phyloP scores from a whole-genome alignment of 371 early-diverging fungal genomes.

The Mucor lusitanicus region DNA sequence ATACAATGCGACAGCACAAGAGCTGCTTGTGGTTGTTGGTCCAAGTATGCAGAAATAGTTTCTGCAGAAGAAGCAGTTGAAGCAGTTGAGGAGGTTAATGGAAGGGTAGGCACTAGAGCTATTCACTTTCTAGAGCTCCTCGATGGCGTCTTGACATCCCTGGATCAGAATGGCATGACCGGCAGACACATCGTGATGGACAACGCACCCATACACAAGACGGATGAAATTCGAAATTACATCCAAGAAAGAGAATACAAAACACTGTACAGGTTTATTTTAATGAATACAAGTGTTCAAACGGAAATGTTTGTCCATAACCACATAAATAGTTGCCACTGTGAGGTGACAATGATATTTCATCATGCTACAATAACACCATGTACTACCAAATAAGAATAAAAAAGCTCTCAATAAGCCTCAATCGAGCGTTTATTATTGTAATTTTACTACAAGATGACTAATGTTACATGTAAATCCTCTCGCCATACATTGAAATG shows the following conservation, averaged over 20 bases:
- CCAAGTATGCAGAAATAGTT: too few relatives aligned
- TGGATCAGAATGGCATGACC: constrained; percentile 12
- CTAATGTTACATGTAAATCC: neutral
- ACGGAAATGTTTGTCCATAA: too few relatives aligned
- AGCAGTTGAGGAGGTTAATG: constrained; percentile 13
- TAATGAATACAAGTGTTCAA: too few relatives aligned
- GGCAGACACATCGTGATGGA: constrained; percentile 3
- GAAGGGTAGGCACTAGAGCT: constrained; percentile 20
- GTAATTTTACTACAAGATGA: neutral
- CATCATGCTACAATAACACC: neutral
- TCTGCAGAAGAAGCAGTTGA: neutral
- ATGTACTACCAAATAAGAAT: neutral
- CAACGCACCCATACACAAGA: neutral
- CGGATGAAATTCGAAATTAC: neutral
- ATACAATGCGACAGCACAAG: too few relatives aligned
- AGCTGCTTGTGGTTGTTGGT: too few relatives aligned
- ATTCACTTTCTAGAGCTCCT: constrained; percentile 15
- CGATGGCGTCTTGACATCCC: constrained; percentile 11
- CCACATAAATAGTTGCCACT: too few relatives aligned
- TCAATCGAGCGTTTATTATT: neutral
- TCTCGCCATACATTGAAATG: neutral
- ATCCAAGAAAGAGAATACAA: constrained; percentile 16
- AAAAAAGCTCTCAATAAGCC: neutral
- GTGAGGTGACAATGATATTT: too few relatives aligned
- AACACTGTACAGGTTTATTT: neutral